These are phyloP conservation scores for Nemania diffusa DNA, from an alignment of 2,329 filamentous ascomycete species.

Conservation along the genomic window DNA sequence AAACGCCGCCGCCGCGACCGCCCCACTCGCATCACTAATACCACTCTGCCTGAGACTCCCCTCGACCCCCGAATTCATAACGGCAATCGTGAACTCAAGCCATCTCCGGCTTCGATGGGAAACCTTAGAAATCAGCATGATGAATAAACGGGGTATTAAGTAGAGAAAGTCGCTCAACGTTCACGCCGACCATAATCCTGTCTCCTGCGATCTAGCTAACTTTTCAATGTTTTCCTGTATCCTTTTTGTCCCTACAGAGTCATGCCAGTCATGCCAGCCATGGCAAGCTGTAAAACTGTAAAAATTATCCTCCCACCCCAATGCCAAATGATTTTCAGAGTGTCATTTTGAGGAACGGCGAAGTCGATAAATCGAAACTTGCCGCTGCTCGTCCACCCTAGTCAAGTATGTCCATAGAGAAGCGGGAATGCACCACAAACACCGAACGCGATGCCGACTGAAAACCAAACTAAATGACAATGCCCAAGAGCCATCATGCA, in stretches of 20 bases:
- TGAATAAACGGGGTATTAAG: constrained; percentile 34
- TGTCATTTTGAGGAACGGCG: constrained; percentile 10
- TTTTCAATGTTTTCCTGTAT: constrained; percentile 34
- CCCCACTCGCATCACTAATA: background rate
- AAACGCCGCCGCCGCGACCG: background rate
- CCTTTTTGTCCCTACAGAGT: constrained; percentile 30
- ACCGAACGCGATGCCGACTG: constrained; percentile 49
- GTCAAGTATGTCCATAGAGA: constrained; percentile 45
- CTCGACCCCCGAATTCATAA: constrained; percentile 19
- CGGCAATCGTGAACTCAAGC: constrained; percentile 12
- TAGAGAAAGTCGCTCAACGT: constrained; percentile 28
- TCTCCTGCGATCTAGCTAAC: constrained; percentile 34
- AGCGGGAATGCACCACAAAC: constrained; percentile 45
- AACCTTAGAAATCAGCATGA: constrained; percentile 11
- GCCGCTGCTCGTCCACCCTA: constrained; percentile 26
- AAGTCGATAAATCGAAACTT: constrained; percentile 10
- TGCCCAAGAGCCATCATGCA: constrained; percentile 42
- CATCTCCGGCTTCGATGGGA: constrained; percentile 6
- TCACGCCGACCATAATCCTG: constrained; percentile 28
- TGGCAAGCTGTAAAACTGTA: constrained; percentile 23
- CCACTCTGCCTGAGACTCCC: constrained; percentile 1
- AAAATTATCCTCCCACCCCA: constrained; percentile 24
- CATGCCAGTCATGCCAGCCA: constrained; percentile 32
- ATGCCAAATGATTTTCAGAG: constrained; percentile 26
- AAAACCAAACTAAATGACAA: constrained; percentile 43